Evolutionary conservation across 139 green algal species (phyloP), one percentile per base, ranked within the genome.

Genomic region (Pseudopediastrum boryanum): DNA sequence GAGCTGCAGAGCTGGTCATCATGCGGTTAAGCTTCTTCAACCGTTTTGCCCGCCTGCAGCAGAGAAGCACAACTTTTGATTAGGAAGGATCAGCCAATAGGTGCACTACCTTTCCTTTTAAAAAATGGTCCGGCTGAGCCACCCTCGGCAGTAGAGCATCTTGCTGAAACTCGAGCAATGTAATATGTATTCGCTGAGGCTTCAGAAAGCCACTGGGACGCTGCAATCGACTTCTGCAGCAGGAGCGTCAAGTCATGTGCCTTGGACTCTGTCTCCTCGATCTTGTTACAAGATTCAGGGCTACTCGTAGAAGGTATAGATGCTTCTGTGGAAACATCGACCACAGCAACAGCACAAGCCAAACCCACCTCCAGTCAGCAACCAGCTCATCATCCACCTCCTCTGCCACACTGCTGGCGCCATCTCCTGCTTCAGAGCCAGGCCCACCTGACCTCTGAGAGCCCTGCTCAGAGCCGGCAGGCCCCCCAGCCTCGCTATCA

Each of bases 1-100:
- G 74, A 4, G 74, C 62, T 16, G 33, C 25, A 16, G 29, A 56
- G 62, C 74, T 66, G 62, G 74, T 81, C 59, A 81, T 74, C 74
- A 81, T 66, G 43, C 62, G 74, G 7, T 25, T 39, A 23, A 81
- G 48, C 74, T 81, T 81, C 74, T 81, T 81, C 23, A 81, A 46
- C 2, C 74, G 73, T 61, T 80, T 80, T 33, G 73, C 73, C 51
- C 73, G 73, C 73, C 73, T 80, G 59, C 44, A 51, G 10, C 8
- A 64, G 8, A 64, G 54, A 27, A 27, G 54, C 33, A 38, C 5
- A 13, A 6, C n/a, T 29, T 64, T 64, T 27, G 10, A 64, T 27
- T 16, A 58, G 16, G 16, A 58, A 19, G 48, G 48, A 19, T 58
- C 16, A 19, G 48, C 16, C 16, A 58, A 58, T 16, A 16, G 48